A percentile compares a stretch with the other conserved stretches of the same genome.
phyloP scores from a whole-genome alignment of 106 monocot genomes.

The Dendrobium chrysotoxum region DNA sequence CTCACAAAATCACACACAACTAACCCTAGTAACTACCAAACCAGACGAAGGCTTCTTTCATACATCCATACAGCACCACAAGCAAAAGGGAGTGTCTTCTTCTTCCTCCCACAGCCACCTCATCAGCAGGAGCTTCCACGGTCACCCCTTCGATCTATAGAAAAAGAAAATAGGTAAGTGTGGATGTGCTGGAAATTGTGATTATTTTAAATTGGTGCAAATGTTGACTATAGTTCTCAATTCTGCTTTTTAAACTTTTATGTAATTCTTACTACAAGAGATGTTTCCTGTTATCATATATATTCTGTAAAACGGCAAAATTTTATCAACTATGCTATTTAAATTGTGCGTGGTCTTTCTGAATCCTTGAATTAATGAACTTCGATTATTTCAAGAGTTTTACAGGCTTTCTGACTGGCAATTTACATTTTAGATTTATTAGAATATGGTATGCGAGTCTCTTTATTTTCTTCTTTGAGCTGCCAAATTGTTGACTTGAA shows the following conservation, averaged over 20 bases:
- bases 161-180: not conserved
- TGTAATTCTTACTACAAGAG: too few species aligned
- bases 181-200: not conserved
- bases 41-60: too few species aligned
- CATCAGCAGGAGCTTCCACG: too few species aligned
- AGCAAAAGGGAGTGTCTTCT: too few species aligned
- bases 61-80: too few species aligned
- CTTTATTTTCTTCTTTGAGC: not conserved
- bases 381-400: not conserved
- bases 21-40: too few species aligned
- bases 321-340: not conserved
- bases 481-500: constrained; percentile 4
- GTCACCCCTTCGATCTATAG: too few species aligned
- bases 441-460: too few species aligned
- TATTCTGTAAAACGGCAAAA: not conserved
- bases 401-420: not conserved
- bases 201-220: not conserved
- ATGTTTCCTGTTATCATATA: too few species aligned
- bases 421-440: not conserved
- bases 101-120: too few species aligned
- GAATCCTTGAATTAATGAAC: not conserved
- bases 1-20: too few species aligned
- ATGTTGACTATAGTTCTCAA: not conserved
- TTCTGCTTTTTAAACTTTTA: not conserved
- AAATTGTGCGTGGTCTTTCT: not conserved